These are phyloP conservation scores for Lasiosphaeria ovina DNA, from an alignment of 495 filamentous ascomycete genomes.

Conservation along the genomic window DNA sequence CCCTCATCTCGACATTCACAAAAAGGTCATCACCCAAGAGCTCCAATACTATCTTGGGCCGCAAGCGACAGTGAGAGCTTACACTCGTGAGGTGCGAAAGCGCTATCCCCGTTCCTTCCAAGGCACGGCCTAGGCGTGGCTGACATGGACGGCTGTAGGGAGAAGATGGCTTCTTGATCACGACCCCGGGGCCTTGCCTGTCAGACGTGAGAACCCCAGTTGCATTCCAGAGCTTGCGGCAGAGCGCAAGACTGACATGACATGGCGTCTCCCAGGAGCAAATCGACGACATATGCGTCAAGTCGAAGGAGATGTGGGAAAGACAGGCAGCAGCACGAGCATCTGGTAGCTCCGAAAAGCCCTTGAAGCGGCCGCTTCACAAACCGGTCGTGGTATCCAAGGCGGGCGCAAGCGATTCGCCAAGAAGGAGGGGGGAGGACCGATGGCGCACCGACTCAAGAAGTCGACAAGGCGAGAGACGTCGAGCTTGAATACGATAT, in stretches of 20 bases:
- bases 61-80: slow-evolving; percentile 52
- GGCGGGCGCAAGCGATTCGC: slow-evolving; percentile 33
- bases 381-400: slow-evolving; percentile 51
- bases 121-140: slow-evolving; percentile 17
- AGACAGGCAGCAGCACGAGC: slow-evolving; percentile 53
- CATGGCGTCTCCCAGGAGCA: slow-evolving; percentile 42
- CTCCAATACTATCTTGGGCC: slow-evolving; percentile 57
- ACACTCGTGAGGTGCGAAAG: slow-evolving; percentile 48
- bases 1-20: slow-evolving; percentile 55
- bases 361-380: slow-evolving; percentile 55
- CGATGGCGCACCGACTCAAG: slow-evolving; percentile 27
- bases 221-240: slow-evolving; percentile 3
- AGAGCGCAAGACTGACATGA: slow-evolving; percentile 30
- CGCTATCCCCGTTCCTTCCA: slow-evolving; percentile 11
- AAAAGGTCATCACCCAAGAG: slow-evolving; percentile 56
- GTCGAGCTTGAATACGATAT: slow-evolving; percentile 21
- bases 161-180: slow-evolving; percentile 56
- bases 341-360: slow-evolving; percentile 44
- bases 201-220: slow-evolving; percentile 48
- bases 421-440: slow-evolving; percentile 27
- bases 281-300: slow-evolving; percentile 57
- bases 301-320: slow-evolving; percentile 56
- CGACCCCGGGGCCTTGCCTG: slow-evolving; percentile 52
- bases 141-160: slow-evolving; percentile 41
- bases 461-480: slow-evolving; percentile 28